Percentiles rank a stretch among this genome's conserved stretches.
Conservation (phyloP, 2,329 filamentous ascomycete genomes). For the Colletotrichum ledebouriae region DNA sequence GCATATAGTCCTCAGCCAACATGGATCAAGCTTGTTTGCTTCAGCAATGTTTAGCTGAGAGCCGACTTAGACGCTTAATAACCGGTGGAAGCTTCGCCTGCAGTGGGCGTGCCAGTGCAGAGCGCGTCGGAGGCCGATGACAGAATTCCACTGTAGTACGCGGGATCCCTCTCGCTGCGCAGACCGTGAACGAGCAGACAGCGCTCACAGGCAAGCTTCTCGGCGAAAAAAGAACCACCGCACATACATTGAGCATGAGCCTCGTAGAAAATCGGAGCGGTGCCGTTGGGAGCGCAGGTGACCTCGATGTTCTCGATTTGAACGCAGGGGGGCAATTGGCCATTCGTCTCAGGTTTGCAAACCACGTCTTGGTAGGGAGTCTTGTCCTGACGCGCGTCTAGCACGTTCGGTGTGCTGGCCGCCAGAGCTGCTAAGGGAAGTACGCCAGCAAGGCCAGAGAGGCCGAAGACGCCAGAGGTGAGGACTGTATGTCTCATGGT, state of each 20-base stretch:
- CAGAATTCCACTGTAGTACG: conserved; percentile 53
- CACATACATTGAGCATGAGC: conserved; percentile 49
- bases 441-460: conserved; percentile 35
- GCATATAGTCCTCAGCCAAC: not conserved
- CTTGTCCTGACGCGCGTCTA: conserved; percentile 43
- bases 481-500: conserved; percentile 36
- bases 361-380: conserved; percentile 36
- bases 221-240: conserved; percentile 57
- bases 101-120: conserved; percentile 55
- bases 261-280: conserved; percentile 44
- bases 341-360: conserved; percentile 39
- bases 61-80: not conserved
- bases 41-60: conserved; percentile 17
- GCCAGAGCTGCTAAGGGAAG: conserved; percentile 25
- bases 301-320: conserved; percentile 49
- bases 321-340: conserved; percentile 48
- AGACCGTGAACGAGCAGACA: conserved; percentile 58
- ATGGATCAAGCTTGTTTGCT: conserved; percentile 25
- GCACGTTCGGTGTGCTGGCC: conserved; percentile 16
- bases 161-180: conserved; percentile 52
- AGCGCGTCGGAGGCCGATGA: conserved; percentile 51
- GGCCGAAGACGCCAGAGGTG: conserved; percentile 26
- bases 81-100: conserved; percentile 32
- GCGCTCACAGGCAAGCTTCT: conserved; percentile 58
- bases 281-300: conserved; percentile 50